Evolutionary conservation across 2,329 filamentous ascomycete species (phyloP).

Genomic region (Aureobasidium pullulans): DNA sequence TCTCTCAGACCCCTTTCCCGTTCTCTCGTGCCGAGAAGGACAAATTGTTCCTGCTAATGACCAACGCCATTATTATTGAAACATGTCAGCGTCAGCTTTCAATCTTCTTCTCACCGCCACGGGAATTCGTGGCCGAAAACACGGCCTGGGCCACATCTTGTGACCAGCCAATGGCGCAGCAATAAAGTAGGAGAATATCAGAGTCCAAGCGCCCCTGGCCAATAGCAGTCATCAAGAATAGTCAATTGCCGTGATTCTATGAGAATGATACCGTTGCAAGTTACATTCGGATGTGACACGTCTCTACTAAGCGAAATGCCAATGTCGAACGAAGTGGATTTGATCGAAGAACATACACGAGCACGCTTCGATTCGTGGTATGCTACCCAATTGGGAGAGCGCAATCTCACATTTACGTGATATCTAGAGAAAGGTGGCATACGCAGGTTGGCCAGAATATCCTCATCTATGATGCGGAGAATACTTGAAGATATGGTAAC

Average conservation of each 20-base stretch:
- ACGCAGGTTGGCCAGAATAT: background rate
- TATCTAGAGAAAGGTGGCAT: background rate
- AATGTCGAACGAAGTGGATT: background rate
- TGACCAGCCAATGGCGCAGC: background rate
- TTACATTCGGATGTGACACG: background rate
- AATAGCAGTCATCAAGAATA: background rate
- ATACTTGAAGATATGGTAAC: background rate
- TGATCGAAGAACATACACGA: background rate
- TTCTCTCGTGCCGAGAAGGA: background rate
- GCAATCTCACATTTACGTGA: background rate
- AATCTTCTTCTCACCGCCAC: background rate
- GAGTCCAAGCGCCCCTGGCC: background rate
- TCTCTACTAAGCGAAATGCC: background rate
- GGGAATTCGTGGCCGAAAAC: background rate
- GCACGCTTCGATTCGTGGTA: background rate
- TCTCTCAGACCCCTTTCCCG: background rate
- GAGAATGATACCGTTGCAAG: background rate
- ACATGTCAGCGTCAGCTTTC: conserved; percentile 4
- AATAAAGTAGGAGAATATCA: background rate
- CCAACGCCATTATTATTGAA: background rate
- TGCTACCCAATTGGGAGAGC: background rate
- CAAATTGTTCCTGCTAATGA: background rate
- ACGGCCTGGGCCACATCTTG: background rate
- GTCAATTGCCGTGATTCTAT: background rate
- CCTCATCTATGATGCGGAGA: background rate